Evolutionary conservation across 805 yeast genomes (phyloP), one percentile per base, ranked within the genome.

Genomic region (Blastobotrys muscicola): DNA sequence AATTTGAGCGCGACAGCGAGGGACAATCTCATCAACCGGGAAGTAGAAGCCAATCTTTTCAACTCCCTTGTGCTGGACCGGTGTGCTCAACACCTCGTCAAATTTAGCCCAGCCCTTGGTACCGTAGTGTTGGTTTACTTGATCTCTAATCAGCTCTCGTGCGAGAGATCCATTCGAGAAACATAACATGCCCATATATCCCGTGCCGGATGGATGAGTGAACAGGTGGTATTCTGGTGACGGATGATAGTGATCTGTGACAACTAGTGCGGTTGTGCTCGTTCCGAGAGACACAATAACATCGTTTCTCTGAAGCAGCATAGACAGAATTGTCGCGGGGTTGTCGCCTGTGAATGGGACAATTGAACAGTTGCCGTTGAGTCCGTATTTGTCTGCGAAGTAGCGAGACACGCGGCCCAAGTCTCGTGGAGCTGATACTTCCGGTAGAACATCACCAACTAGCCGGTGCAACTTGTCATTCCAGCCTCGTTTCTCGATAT

Each of bases 151-250:
- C 45, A 71, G 70, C 55, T 87, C 95, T 50, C 97, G 69, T 0
- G 96, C 95, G 39, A 87, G 65, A 0, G 95, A 75, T 0, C 97
- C 96, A 59, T 87, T 87, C 57, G 94, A 83, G 61, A 87, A 87
- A 60, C 97, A 87, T 43, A 89, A 76, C 97, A 87, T 87, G 15
- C 94, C 95, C 96, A 87, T 89, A 59, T 78, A 87, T 32, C 81
- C 78, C 32, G 70, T 71, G 0, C 75, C 74, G 48, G 83, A 74
- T 7, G 97, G 96, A 58, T 89, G 96, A 49, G 76, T 76, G 66
- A 87, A 87, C 50, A 86, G 62, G 57, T 87, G 96, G 59, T 86
- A 87, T 52, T 80, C 82, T 4, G 85, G 76, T 1, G 89, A 81
- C 1, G 96, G 87, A 13, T 70, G 70, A 58, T 80, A 87, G 45